phyloP scores from a whole-genome alignment of 2,329 filamentous ascomycete species.

The Simplicillium sp. region DNA sequence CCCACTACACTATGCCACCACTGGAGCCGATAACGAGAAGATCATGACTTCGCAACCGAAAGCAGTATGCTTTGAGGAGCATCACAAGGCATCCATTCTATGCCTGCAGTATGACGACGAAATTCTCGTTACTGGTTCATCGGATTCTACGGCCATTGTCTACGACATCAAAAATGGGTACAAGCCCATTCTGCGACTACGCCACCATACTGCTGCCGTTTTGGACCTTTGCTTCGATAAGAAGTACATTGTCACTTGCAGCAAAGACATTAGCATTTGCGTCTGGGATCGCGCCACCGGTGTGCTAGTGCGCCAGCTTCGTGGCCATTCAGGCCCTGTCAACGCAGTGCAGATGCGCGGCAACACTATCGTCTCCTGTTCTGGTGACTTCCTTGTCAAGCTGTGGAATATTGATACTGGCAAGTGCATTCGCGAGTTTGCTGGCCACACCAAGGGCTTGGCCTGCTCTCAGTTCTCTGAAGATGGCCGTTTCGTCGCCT shows the following conservation, averaged over 20 bases:
- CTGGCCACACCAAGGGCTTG: constrained; percentile 82
- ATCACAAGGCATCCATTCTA: constrained; percentile 87
- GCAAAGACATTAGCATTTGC: constrained; percentile 89
- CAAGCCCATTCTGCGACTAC: constrained; percentile 67
- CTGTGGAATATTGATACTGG: constrained; percentile 92
- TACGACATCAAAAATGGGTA: constrained; percentile 78
- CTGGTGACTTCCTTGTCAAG: constrained; percentile 86
- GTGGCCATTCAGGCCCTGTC: constrained; percentile 82
- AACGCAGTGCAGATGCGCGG: constrained; percentile 94
- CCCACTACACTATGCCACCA: constrained; percentile 44
- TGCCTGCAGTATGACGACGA: constrained; percentile 91
- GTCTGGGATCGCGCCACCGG: constrained; percentile 86
- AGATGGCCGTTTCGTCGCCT: constrained; percentile 86
- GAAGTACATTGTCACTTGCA: constrained; percentile 90
- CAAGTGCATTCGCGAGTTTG: constrained; percentile 81
- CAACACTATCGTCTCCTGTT: constrained; percentile 86
- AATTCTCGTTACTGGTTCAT: constrained; percentile 91
- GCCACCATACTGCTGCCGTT: constrained; percentile 76
- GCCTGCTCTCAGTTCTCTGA: constrained; percentile 95
- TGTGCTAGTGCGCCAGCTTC: constrained; percentile 64
- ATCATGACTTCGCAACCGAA: constrained; percentile 39
- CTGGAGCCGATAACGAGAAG: constrained; percentile 35
- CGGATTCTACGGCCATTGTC: constrained; percentile 83
- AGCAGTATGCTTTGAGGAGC: constrained; percentile 48
- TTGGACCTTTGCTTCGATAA: constrained; percentile 90